A percentile compares a stretch with the other conserved stretches of the same genome.
Evolutionary conservation across 192 early-diverging fungal species (phyloP).

Genomic region (Rhizophlyctis rosea): DNA sequence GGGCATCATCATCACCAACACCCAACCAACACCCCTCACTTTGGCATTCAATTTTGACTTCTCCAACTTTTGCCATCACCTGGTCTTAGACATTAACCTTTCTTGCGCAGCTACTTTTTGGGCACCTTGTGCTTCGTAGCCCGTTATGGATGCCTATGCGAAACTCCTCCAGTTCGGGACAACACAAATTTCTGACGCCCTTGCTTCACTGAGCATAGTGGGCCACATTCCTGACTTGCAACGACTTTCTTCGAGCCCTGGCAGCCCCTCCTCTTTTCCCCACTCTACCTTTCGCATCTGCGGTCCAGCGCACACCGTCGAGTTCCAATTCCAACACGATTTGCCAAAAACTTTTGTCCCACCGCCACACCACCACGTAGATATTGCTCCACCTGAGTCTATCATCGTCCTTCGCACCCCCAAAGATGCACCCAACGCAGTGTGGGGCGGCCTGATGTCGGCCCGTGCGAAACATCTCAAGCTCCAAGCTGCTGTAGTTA

Average conservation of each 20-base stretch:
- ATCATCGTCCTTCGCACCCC: constrained; percentile 45
- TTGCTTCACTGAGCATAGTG: constrained; percentile 29
- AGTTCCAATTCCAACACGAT: constrained; percentile 26
- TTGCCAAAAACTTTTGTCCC: constrained; percentile 8
- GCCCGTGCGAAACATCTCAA: constrained; percentile 34
- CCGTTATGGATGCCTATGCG: too few species aligned
- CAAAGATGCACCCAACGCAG: constrained; percentile 37
- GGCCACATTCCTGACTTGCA: constrained; percentile 24
- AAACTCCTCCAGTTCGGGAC: constrained; percentile 27
- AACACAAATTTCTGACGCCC: constrained; percentile 48
- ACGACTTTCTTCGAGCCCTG: constrained; percentile 12
- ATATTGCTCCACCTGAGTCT: constrained; percentile 26
- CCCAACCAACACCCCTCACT: too few species aligned
- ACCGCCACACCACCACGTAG: constrained; percentile 34
- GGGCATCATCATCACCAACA: too few species aligned
- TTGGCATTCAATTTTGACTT: too few species aligned
- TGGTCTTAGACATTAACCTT: too few species aligned
- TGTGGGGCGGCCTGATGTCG: constrained; percentile 52
- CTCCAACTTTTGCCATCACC: too few species aligned
- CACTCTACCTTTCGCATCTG: constrained; percentile 10
- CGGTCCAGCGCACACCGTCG: constrained; percentile 41
- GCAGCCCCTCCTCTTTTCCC: background rate
- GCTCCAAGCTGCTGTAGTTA: constrained; percentile 40
- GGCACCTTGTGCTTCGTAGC: too few species aligned
- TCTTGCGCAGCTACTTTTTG: too few species aligned